Evolutionary conservation across 768 basidiomycete genomes (phyloP).

Genomic region (Mycena sanguinolenta): DNA sequence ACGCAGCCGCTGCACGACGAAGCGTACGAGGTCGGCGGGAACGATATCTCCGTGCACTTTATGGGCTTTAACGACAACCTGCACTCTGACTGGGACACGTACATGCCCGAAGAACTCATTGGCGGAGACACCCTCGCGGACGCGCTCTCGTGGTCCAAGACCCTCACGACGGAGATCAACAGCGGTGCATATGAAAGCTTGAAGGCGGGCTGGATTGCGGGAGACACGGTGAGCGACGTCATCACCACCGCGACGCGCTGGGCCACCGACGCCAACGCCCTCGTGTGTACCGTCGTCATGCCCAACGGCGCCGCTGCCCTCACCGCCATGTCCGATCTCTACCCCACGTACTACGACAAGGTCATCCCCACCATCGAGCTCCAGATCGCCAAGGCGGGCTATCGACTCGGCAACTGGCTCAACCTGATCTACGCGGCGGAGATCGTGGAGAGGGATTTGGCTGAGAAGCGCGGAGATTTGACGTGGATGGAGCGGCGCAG

Average conservation of each 20-base stretch:
- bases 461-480: background rate
- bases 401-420: constrained; percentile 51
- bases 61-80: constrained; percentile 42
- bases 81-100: constrained; percentile 44
- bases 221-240: constrained; percentile 34
- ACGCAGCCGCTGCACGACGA: constrained; percentile 48
- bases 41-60: constrained; percentile 41
- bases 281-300: constrained; percentile 47
- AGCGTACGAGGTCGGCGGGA: constrained; percentile 44
- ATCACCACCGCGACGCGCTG: constrained; percentile 44
- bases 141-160: constrained; percentile 38
- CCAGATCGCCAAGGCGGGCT: constrained; percentile 47
- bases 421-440: constrained; percentile 38
- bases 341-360: constrained; percentile 34
- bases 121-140: constrained; percentile 37
- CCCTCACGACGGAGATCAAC: constrained; percentile 44
- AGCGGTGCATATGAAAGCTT: constrained; percentile 20
- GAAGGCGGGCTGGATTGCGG: constrained; percentile 31
- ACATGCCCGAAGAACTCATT: constrained; percentile 34
- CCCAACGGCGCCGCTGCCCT: constrained; percentile 40
- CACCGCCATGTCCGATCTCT: constrained; percentile 33
- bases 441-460: background rate
- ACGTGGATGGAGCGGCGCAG: background rate
- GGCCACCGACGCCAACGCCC: constrained; percentile 47
- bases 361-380: constrained; percentile 41